Conservation (phyloP, 2,329 filamentous ascomycete genomes). For the Shiraia bambusicola region DNA sequence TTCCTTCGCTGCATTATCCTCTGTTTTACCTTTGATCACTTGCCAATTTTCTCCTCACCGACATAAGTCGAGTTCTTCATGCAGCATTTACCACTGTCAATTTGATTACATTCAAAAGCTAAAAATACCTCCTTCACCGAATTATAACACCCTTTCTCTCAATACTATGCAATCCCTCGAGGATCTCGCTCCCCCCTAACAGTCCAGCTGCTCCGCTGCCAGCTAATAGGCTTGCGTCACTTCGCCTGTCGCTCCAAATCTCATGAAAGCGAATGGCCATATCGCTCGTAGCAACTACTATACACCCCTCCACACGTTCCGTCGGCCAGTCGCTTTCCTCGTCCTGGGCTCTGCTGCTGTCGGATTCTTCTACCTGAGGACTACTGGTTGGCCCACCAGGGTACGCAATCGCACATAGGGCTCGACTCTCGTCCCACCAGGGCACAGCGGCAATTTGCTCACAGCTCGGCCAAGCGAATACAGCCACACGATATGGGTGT, state of each 20-base stretch:
- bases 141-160: constrained; percentile 62
- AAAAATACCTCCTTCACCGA: constrained; percentile 31
- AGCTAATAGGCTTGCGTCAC: constrained; percentile 53
- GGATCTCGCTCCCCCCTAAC: constrained; percentile 79
- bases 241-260: constrained; percentile 70
- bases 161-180: constrained; percentile 79
- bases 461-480: constrained; percentile 94
- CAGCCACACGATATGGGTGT: constrained; percentile 83
- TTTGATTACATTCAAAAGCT: constrained; percentile 51
- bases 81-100: too few relatives aligned
- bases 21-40: constrained; percentile 81
- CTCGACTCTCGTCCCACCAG: constrained; percentile 76
- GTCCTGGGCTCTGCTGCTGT: constrained; percentile 38
- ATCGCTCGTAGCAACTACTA: constrained; percentile 90
- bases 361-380: constrained; percentile 4
- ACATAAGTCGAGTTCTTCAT: constrained; percentile 94
- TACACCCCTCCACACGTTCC: constrained; percentile 68
- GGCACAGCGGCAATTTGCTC: constrained; percentile 81
- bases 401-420: constrained; percentile 85
- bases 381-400: constrained; percentile 60
- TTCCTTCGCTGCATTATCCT: constrained; percentile 5
- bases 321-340: constrained; percentile 58
- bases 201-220: constrained; percentile 42
- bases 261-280: constrained; percentile 94
- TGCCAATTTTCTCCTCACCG: too few relatives aligned